phyloP scores from a whole-genome alignment of 768 basidiomycete species.

The Suillus tomentosus region DNA sequence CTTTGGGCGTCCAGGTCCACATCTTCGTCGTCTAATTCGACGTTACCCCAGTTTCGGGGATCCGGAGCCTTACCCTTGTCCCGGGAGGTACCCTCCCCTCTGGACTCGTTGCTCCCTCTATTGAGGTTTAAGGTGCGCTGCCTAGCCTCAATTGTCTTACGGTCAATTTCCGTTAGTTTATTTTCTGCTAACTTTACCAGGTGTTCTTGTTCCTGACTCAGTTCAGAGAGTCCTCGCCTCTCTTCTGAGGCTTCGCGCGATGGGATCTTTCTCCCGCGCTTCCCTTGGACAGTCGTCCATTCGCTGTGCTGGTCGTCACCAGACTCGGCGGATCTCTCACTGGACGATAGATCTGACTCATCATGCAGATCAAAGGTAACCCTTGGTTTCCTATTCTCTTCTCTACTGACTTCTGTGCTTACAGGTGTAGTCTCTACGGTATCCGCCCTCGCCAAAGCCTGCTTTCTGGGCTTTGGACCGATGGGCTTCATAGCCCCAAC shows the following conservation, averaged over 20 bases:
- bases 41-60: not conserved
- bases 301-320: not conserved
- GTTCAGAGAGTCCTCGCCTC: not conserved
- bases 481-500: too few species aligned
- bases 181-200: not conserved
- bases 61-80: conserved; percentile 3
- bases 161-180: not conserved
- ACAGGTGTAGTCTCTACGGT: too few species aligned
- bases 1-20: too few species aligned
- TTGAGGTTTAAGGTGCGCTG: not conserved
- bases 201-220: not conserved
- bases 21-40: too few species aligned
- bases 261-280: not conserved
- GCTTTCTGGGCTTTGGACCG: too few species aligned
- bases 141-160: not conserved
- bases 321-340: not conserved
- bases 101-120: not conserved
- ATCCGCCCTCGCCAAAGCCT: too few species aligned
- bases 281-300: not conserved
- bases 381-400: not conserved
- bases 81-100: not conserved
- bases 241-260: not conserved
- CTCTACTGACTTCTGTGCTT: too few species aligned
- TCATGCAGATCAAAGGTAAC: not conserved
- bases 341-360: too few species aligned